A percentile compares a stretch with the other conserved stretches of the same genome.
Evolutionary conservation across 73 alveolate species (phyloP).

Genomic region (Tetrahymena thermophila): DNA sequence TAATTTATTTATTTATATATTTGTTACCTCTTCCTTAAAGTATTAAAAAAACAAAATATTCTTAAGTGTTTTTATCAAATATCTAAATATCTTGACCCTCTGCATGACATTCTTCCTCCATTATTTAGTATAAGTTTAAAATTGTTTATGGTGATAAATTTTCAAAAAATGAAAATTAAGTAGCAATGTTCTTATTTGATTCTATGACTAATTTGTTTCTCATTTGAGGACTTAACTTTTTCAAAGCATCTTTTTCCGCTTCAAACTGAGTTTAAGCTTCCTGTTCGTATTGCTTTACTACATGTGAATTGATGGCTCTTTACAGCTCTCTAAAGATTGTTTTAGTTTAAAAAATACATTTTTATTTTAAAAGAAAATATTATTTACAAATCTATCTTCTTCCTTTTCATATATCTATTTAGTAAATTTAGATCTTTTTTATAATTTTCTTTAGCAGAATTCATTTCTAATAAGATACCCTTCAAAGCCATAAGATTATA

Average conservation of each 20-base stretch:
- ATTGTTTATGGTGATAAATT: background rate
- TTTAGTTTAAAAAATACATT: too few species aligned
- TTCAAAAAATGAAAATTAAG: background rate
- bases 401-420: background rate
- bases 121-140: too few species aligned
- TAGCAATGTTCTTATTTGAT: background rate
- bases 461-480: background rate
- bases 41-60: too few species aligned
- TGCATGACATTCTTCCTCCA: background rate
- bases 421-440: background rate
- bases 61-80: background rate
- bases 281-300: background rate
- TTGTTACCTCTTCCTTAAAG: background rate
- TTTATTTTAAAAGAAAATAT: too few species aligned
- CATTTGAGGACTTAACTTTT: background rate
- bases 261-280: background rate
- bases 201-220: background rate
- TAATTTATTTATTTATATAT: too few species aligned
- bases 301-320: background rate
- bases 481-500: background rate
- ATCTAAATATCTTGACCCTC: background rate
- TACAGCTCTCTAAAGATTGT: background rate
- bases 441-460: background rate
- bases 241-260: background rate
- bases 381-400: background rate